Conservation (phyloP, 2,329 filamentous ascomycete genomes). For the Aspergillus sp. region DNA sequence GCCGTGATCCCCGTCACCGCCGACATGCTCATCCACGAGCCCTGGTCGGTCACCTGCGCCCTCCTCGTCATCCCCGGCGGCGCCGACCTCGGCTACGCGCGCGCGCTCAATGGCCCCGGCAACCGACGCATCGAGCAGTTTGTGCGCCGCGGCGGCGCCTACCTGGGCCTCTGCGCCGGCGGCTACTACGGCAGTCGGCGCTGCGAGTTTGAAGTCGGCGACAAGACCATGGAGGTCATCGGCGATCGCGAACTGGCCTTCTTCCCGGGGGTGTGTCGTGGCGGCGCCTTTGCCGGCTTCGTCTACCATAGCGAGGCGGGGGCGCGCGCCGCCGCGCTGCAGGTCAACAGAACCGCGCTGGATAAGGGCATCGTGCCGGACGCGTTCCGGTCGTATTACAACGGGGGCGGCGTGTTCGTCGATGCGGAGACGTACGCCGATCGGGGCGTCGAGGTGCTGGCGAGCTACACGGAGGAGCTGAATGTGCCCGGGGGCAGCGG, state of each 20-base stretch:
- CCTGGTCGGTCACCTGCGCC: constrained; percentile 83
- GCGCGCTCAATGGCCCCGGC: constrained; percentile 79
- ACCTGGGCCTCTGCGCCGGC: constrained; percentile 90
- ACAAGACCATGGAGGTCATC: constrained; percentile 77
- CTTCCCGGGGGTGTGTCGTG: constrained; percentile 82
- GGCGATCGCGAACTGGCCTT: constrained; percentile 83
- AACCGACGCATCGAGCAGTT: constrained; percentile 83
- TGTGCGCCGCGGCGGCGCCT: constrained; percentile 79
- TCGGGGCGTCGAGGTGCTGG: constrained; percentile 74
- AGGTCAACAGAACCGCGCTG: constrained; percentile 62
- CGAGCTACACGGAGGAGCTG: constrained; percentile 72
- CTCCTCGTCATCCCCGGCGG: constrained; percentile 90
- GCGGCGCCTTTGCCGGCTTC: constrained; percentile 85
- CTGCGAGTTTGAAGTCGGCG: constrained; percentile 91
- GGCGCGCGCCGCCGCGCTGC: constrained; percentile 68
- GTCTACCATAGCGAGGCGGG: constrained; percentile 86
- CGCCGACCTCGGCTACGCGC: constrained; percentile 89
- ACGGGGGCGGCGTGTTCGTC: constrained; percentile 91
- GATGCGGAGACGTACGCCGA: constrained; percentile 64
- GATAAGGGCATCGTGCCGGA: constrained; percentile 54
- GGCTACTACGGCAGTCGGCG: constrained; percentile 80
- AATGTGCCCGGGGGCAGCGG: constrained; percentile 73
- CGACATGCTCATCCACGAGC: constrained; percentile 79
- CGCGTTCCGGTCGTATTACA: constrained; percentile 78
- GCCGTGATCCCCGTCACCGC: constrained; percentile 84